Conservation (phyloP, 1,284 basidiomycete genomes). For the Amylostereum chailletii region DNA sequence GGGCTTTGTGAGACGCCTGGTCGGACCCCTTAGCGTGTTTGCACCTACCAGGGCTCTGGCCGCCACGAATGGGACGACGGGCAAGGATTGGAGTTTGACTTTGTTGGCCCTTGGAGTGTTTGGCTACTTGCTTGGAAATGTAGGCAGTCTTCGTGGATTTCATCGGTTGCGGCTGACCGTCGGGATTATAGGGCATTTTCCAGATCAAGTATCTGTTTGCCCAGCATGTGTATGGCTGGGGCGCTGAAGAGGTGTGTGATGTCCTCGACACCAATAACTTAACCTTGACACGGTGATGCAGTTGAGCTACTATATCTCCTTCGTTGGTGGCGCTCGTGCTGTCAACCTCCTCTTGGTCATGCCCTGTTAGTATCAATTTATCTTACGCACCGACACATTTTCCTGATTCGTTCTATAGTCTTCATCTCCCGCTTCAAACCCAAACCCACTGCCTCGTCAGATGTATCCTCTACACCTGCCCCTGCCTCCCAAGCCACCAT, state of each 20-base stretch:
- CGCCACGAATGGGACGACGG: slow-evolving; percentile 21
- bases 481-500: slow-evolving; percentile 51
- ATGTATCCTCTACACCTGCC: slow-evolving; percentile 13
- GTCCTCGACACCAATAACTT: neutral
- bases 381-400: slow-evolving; percentile 9
- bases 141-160: slow-evolving; percentile 21
- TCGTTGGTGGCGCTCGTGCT: slow-evolving; percentile 41
- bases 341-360: slow-evolving; percentile 44
- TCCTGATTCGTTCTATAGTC: slow-evolving; percentile 19
- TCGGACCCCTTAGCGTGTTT: slow-evolving; percentile 48
- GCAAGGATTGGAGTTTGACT: slow-evolving; percentile 52
- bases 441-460: slow-evolving; percentile 11
- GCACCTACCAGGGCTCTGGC: slow-evolving; percentile 34
- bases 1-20: slow-evolving; percentile 24
- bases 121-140: slow-evolving; percentile 26
- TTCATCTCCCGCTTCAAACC: slow-evolving; percentile 40
- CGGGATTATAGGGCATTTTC: slow-evolving; percentile 36
- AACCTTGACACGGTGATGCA: slow-evolving; percentile 14
- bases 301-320: slow-evolving; percentile 58
- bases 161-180: slow-evolving; percentile 1
- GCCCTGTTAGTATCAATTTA: slow-evolving; percentile 33
- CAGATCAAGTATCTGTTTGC: slow-evolving; percentile 57
- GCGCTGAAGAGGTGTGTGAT: slow-evolving; percentile 34
- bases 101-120: slow-evolving; percentile 39
- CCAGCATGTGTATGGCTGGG: slow-evolving; percentile 47